Evolutionary conservation across 306 rosid species (phyloP).

Genomic region (Sechiopsis laciniata): DNA sequence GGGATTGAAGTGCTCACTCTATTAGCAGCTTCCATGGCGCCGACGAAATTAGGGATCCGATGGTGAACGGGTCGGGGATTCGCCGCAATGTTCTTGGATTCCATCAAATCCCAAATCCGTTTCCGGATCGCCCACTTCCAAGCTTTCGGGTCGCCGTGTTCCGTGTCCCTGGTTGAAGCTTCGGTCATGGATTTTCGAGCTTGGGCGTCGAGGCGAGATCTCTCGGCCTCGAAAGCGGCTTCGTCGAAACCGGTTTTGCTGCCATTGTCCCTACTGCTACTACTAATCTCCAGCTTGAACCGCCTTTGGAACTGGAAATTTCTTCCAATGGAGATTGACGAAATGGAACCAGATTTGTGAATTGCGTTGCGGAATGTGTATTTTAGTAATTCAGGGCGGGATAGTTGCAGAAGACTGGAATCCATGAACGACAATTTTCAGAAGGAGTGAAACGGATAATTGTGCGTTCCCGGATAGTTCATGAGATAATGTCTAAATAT

Average conservation of each 20-base stretch:
- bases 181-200: constrained; percentile 63
- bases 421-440: constrained; percentile 35
- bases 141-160: constrained; percentile 59
- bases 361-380: constrained; percentile 15
- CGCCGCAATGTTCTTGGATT: constrained; percentile 50
- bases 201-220: constrained; percentile 62
- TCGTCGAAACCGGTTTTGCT: constrained; percentile 40
- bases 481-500: too few relatives aligned
- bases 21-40: constrained; percentile 62
- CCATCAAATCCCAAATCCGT: constrained; percentile 81
- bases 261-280: neutral
- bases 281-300: constrained; percentile 27
- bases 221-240: constrained; percentile 69
- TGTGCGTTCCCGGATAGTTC: neutral
- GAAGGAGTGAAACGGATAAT: neutral
- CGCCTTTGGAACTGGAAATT: constrained; percentile 15
- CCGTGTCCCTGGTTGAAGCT: constrained; percentile 31
- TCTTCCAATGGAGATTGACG: constrained; percentile 23
- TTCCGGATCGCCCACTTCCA: constrained; percentile 93
- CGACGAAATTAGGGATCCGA: constrained; percentile 83
- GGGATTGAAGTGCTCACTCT: constrained; percentile 34
- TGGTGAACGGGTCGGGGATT: constrained; percentile 88
- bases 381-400: constrained; percentile 23
- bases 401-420: constrained; percentile 29
- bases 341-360: neutral